Evolutionary conservation across 2,329 filamentous ascomycete species (phyloP).

Genomic region (Colletotrichum nymphaeae): DNA sequence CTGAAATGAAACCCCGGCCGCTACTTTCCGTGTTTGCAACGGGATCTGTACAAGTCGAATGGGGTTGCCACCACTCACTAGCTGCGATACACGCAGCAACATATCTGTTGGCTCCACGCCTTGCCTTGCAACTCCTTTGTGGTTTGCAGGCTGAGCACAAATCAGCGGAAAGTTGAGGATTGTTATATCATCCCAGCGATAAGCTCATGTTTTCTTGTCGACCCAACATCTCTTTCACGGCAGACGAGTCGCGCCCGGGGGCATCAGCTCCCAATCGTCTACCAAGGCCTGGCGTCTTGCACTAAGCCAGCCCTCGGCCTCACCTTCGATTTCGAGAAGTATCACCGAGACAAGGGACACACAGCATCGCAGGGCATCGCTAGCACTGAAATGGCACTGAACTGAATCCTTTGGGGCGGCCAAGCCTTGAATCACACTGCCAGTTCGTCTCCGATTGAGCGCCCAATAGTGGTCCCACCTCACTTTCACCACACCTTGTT

Average conservation of each 20-base stretch:
- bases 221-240: neutral
- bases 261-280: neutral
- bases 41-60: too few species aligned
- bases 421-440: neutral
- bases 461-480: neutral
- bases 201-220: too few species aligned
- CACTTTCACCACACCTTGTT: conserved; percentile 22
- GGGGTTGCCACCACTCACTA: too few species aligned
- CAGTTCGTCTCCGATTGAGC: conserved; percentile 13
- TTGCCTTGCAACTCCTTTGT: too few species aligned
- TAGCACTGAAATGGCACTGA: conserved; percentile 6
- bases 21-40: neutral
- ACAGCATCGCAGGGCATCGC: neutral
- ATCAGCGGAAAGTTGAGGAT: too few species aligned
- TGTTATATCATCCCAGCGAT: too few species aligned
- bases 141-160: too few species aligned
- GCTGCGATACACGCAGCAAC: too few species aligned
- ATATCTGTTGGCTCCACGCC: too few species aligned
- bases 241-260: neutral
- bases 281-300: conserved; percentile 17
- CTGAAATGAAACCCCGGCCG: neutral
- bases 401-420: neutral
- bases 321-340: conserved; percentile 19
- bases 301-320: conserved; percentile 12
- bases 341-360: conserved; percentile 13